A percentile compares a stretch with the other conserved stretches of the same genome.
These are phyloP conservation scores for Gossypium schwendimanii DNA, from an alignment of 441 rosid genomes.

Conservation along the genomic window DNA sequence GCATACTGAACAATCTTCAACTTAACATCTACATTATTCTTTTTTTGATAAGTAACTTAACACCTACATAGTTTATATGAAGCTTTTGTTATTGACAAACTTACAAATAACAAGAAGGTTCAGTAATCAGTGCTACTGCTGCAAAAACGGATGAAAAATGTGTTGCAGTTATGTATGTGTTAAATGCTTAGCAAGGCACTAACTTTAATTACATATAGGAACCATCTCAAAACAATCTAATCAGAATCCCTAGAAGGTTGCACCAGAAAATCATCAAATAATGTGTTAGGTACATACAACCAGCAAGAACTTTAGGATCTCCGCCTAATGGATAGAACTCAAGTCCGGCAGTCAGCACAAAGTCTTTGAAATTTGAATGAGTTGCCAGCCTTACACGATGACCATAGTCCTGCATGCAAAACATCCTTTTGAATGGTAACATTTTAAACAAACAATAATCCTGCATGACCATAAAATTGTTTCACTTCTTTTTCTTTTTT, in stretches of 20 bases:
- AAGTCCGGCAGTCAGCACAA: slow-evolving; percentile 94
- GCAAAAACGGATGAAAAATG: not conserved
- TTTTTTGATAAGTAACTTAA: not conserved
- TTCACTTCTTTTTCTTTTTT: not conserved
- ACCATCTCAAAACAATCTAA: slow-evolving; percentile 7
- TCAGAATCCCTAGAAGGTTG: not conserved
- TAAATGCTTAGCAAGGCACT: not conserved
- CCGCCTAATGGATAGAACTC: slow-evolving; percentile 95
- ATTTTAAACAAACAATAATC: not conserved
- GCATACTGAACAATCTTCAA: not conserved
- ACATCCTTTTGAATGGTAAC: not conserved
- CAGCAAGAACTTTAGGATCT: slow-evolving; percentile 96
- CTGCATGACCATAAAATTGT: not conserved
- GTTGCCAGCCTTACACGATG: slow-evolving; percentile 98
- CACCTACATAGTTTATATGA: not conserved
- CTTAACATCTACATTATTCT: not conserved
- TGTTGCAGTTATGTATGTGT: not conserved
- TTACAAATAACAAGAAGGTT: not conserved
- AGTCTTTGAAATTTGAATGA: slow-evolving; percentile 94
- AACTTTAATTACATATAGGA: not conserved
- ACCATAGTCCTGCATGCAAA: slow-evolving; percentile 80
- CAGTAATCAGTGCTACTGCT: not conserved
- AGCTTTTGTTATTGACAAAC: not conserved
- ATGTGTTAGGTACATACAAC: slow-evolving; percentile 62
- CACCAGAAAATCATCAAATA: slow-evolving; percentile 5